Evolutionary conservation across 129 eudicot genomes (phyloP).

Genomic region (Apium graveolens): DNA sequence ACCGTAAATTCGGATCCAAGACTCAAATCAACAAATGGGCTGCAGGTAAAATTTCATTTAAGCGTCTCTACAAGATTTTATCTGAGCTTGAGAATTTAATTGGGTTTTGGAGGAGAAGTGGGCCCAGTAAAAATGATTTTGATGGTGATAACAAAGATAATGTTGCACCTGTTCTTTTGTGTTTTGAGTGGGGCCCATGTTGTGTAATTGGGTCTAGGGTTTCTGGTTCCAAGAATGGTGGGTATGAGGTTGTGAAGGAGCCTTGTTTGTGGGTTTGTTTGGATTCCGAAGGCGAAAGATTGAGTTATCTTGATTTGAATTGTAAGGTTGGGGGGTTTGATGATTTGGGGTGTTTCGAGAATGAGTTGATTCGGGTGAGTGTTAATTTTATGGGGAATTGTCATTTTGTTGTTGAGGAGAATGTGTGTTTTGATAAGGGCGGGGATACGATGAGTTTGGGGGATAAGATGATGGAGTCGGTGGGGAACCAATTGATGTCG

Average conservation of each 20-base stretch:
- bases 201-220: constrained; percentile 65
- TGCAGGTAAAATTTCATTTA: constrained; percentile 41
- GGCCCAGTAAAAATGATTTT: constrained; percentile 11
- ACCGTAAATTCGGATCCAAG: constrained; percentile 52
- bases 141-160: not conserved
- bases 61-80: constrained; percentile 52
- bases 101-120: constrained; percentile 81
- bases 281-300: constrained; percentile 40
- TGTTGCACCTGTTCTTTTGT: constrained; percentile 41
- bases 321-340: not conserved
- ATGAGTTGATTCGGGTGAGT: constrained; percentile 49
- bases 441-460: not conserved
- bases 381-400: constrained; percentile 52
- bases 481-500: constrained; percentile 25
- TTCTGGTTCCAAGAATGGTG: constrained; percentile 40
- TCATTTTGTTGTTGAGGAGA: constrained; percentile 68
- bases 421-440: constrained; percentile 19
- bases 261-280: constrained; percentile 60
- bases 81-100: constrained; percentile 54
- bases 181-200: constrained; percentile 77
- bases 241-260: constrained; percentile 40
- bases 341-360: constrained; percentile 21
- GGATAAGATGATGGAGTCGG: constrained; percentile 24
- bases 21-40: constrained; percentile 76
- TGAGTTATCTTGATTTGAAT: constrained; percentile 49